A percentile compares a stretch with the other conserved stretches of the same genome.
phyloP scores from a whole-genome alignment of 176 grass and related monocot species.

The Avena insularis region DNA sequence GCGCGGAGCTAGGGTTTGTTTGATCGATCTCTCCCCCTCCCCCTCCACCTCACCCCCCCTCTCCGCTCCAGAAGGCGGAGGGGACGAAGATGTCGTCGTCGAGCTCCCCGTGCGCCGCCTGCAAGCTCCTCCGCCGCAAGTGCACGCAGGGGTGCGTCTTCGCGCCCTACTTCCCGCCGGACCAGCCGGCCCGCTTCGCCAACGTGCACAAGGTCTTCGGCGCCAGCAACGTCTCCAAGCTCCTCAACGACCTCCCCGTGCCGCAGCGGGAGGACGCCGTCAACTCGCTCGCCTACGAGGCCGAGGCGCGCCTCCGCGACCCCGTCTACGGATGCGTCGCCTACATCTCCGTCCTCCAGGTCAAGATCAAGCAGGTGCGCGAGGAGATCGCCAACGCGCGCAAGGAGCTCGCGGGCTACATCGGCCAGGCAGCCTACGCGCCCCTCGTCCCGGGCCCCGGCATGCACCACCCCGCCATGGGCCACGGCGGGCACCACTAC shows the following conservation, averaged over 20 bases:
- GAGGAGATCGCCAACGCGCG: conserved; percentile 57
- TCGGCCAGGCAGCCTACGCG: conserved; percentile 58
- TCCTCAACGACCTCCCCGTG: conserved; percentile 67
- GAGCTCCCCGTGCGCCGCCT: conserved; percentile 90
- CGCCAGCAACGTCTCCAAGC: conserved; percentile 92
- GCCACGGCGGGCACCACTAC: conserved; percentile 31
- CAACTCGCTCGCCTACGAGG: conserved; percentile 89
- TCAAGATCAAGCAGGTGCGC: conserved; percentile 60
- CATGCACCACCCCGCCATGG: background rate
- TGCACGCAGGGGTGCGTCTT: conserved; percentile 87
- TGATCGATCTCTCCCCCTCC: background rate
- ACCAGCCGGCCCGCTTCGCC: conserved; percentile 79
- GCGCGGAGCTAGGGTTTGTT: conserved; percentile 18
- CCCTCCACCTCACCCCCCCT: background rate
- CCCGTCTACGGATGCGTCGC: conserved; percentile 92
- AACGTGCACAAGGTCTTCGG: conserved; percentile 93
- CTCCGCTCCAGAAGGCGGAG: background rate
- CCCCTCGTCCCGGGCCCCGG: conserved; percentile 30
- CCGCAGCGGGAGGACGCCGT: conserved; percentile 82
- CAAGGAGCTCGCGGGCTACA: conserved; percentile 77
- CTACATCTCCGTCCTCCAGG: conserved; percentile 83
- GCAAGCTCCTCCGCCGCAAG: conserved; percentile 88
- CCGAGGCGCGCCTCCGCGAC: conserved; percentile 68
- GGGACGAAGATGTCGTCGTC: conserved; percentile 50
- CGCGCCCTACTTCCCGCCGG: conserved; percentile 94